Conservation (phyloP, 768 basidiomycete species). For the Agrocybe praecox region DNA sequence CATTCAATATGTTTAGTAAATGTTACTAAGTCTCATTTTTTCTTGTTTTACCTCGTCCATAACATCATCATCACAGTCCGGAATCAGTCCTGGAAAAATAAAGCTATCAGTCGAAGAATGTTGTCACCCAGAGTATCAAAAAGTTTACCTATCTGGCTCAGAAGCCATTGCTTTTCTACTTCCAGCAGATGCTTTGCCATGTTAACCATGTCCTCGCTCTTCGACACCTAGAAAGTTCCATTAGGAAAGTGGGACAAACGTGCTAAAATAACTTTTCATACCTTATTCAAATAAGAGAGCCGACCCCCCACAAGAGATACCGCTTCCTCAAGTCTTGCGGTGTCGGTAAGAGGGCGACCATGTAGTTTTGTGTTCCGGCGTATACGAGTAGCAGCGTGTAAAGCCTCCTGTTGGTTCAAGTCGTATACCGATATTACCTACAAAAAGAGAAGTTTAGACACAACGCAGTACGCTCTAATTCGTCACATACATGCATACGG, state of each 20-base stretch:
- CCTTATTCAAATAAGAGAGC: constrained; percentile 73
- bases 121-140: background rate
- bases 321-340: constrained; percentile 44
- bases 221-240: constrained; percentile 43
- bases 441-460: background rate
- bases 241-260: background rate
- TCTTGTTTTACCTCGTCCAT: constrained; percentile 89
- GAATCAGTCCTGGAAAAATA: constrained; percentile 55
- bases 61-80: constrained; percentile 82
- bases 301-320: constrained; percentile 76
- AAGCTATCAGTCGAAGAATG: background rate
- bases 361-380: constrained; percentile 37
- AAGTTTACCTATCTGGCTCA: constrained; percentile 67
- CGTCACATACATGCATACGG: constrained; percentile 63
- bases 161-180: constrained; percentile 81
- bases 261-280: constrained; percentile 15
- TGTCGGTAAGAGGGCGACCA: constrained; percentile 27
- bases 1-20: no score
- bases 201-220: constrained; percentile 58
- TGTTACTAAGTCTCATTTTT: no score
- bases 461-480: background rate
- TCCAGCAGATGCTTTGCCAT: constrained; percentile 66
- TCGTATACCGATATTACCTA: constrained; percentile 76
- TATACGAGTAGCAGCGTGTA: constrained; percentile 56
- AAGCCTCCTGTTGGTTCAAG: constrained; percentile 59